phyloP scores from a whole-genome alignment of 2,329 filamentous ascomycete species.

The Paraphaeosphaeria sporulosa region DNA sequence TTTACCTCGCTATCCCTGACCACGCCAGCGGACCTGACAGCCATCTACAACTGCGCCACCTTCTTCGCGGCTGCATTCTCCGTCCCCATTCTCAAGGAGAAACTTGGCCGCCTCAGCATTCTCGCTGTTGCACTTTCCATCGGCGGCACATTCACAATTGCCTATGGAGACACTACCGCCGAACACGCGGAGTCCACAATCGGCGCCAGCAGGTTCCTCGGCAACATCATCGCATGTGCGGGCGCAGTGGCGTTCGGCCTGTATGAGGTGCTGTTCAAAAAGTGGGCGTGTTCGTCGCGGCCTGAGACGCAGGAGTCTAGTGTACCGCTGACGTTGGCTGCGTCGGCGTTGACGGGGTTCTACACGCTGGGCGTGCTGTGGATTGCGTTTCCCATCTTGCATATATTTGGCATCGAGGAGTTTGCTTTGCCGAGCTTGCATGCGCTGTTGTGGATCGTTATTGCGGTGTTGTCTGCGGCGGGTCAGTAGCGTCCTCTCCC shows the following conservation, averaged over 20 bases:
- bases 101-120: neutral
- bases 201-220: neutral
- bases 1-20: neutral
- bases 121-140: neutral
- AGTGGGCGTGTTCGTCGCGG: neutral
- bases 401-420: neutral
- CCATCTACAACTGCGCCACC: neutral
- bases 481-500: too few relatives aligned
- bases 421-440: neutral
- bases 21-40: neutral
- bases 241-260: neutral
- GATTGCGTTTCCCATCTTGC: neutral
- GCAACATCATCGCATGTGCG: neutral
- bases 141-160: neutral
- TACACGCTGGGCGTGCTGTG: neutral
- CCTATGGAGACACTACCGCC: neutral
- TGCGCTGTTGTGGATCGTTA: neutral
- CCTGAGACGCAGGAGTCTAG: neutral
- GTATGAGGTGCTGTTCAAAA: neutral
- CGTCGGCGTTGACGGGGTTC: neutral
- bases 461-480: neutral
- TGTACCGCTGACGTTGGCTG: neutral
- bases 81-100: neutral
- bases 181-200: neutral
- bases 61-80: neutral